Conservation (phyloP, 257 asterid genomes). For the Petunia secreta region DNA sequence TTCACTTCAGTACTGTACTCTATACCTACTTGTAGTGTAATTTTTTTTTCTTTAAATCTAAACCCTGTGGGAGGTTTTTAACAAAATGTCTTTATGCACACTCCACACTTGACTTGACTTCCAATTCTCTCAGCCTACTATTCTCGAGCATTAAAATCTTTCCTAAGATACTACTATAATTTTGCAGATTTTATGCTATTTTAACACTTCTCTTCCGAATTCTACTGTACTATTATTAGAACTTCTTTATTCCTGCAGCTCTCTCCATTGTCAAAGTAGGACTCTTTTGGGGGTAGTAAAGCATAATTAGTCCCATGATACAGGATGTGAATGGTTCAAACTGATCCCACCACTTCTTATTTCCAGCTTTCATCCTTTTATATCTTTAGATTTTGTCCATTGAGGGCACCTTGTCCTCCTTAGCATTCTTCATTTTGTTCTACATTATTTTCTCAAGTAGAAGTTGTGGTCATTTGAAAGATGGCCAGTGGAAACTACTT, state of each 20-base stretch:
- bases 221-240: neutral
- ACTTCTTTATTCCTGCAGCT: neutral
- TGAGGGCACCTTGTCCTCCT: neutral
- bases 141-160: neutral
- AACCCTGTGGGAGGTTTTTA: neutral
- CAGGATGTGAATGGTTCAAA: neutral
- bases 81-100: neutral
- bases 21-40: neutral
- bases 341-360: neutral
- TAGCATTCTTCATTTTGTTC: neutral
- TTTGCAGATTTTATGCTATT: neutral
- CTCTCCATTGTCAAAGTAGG: neutral
- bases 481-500: neutral
- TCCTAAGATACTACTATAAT: slow-evolving; percentile 2
- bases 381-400: neutral
- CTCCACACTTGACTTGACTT: neutral
- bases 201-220: neutral
- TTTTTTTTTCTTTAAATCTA: neutral
- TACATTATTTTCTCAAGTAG: neutral
- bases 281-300: neutral
- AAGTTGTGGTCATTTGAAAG: neutral
- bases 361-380: neutral
- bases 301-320: neutral
- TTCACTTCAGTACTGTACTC: neutral
- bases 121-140: neutral